Base-by-base conservation (phyloP, 179 eudicot species). In the Beta lomatogona region DNA sequence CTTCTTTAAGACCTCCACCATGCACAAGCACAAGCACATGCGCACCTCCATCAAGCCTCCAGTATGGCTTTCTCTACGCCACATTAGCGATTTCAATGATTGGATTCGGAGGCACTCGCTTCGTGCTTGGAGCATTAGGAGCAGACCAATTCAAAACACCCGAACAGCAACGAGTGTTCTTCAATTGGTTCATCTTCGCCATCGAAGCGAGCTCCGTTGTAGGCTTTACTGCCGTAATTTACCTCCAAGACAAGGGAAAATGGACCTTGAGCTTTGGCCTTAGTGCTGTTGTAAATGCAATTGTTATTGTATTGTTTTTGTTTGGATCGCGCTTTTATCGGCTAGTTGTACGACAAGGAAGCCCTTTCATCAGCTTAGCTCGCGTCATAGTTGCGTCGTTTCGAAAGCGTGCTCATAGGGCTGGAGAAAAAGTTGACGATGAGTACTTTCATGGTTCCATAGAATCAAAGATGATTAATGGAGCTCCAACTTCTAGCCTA, bases 241-340 rank as follows among this genome's bases (percentile, higher is more conserved):
- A 89, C 45, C 77, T 85, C 19, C 80, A 88, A 81, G 88, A 88
- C 53, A 87, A 84, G 54, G 88, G 89, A 61, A 87, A 88, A 71
- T 90, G 92, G 92, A 81, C 80, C 18, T 64, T 77, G 31, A 90
- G 91, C 21, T 90, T 79, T 55, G 87, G 83, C 12, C 22, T 88
- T 1, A 77, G 81, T 58, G 65, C 71, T 0, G 86, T 52, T 9
- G 76, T 87, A 2, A 85, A 85, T 72, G 58, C 80, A 13, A 15
- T 85, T 45, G 89, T 87, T 7, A 83, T 85, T 10, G 68, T 75
- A 22, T n/a, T 90, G 41, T 88, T 90, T 74, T 12, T 86, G 60
- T 66, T 61, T 2, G 91, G 92, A 31, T 82, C 60, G 6, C 77
- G 88, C 1, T 88, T 77, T 19, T 90, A 88, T 73, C 75, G 83